These are phyloP conservation scores for Cytospora mali DNA, from an alignment of 2,329 filamentous ascomycete species.

Conservation along the genomic window DNA sequence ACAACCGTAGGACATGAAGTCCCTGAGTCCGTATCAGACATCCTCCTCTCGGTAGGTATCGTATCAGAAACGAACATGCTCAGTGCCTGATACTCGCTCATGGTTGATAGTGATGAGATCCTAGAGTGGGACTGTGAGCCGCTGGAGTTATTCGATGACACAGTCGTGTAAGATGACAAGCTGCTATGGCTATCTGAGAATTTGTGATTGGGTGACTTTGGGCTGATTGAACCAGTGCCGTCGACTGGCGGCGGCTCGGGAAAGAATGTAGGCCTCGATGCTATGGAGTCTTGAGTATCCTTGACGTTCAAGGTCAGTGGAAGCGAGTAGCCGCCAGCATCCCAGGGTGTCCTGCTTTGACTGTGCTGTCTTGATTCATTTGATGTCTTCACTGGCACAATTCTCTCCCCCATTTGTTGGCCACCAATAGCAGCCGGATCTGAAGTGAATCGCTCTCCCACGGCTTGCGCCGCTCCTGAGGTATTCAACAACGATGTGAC, in stretches of 20 bases:
- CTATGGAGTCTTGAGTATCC: conserved; percentile 32
- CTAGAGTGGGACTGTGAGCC: conserved; percentile 52
- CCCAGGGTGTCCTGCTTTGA: conserved; percentile 52
- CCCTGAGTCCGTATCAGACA: conserved; percentile 32
- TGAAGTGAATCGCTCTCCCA: conserved; percentile 16
- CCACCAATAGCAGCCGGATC: conserved; percentile 14
- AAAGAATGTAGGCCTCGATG: conserved; percentile 31
- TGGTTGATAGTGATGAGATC: conserved; percentile 56
- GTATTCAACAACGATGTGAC: conserved; percentile 46
- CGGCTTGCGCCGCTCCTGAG: conserved; percentile 34
- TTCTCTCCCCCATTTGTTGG: conserved; percentile 18
- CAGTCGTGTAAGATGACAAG: conserved; percentile 50
- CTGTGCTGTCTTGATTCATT: conserved; percentile 37
- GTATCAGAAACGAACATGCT: conserved; percentile 42
- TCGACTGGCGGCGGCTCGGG: conserved; percentile 31
- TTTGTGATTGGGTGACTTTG: conserved; percentile 45
- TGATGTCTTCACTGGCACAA: conserved; percentile 23
- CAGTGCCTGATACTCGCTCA: conserved; percentile 45
- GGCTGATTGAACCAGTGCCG: conserved; percentile 33
- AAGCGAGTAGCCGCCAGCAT: conserved; percentile 52
- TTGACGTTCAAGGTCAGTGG: conserved; percentile 46
- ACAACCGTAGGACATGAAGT: conserved; percentile 28
- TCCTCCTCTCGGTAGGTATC: conserved; percentile 42
- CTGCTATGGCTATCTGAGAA: conserved; percentile 57
- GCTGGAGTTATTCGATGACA: conserved; percentile 45